phyloP scores from a whole-genome alignment of 345 rosid genomes.

The Atalantia buxifolia region DNA sequence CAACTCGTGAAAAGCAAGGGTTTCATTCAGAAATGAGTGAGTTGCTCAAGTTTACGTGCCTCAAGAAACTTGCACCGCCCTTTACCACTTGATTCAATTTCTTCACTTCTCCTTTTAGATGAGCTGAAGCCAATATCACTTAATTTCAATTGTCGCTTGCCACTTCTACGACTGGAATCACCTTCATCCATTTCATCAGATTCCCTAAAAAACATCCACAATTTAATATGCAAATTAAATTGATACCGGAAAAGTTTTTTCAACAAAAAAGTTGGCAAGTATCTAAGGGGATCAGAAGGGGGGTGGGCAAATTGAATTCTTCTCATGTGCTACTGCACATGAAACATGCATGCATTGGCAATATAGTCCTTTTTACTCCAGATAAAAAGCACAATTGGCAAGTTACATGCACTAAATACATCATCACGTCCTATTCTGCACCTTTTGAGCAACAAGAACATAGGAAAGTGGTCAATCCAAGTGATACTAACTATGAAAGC shows the following conservation, averaged over 20 bases:
- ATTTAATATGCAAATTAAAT: neutral
- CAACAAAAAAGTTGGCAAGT: neutral
- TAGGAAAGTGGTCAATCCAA: no score
- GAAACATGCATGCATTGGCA: neutral
- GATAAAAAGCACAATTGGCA: neutral
- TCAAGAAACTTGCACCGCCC: constrained; percentile 89
- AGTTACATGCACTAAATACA: neutral
- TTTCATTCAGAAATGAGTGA: constrained; percentile 52
- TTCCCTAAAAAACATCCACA: constrained; percentile 46
- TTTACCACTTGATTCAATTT: constrained; percentile 75
- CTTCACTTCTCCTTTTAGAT: constrained; percentile 67
- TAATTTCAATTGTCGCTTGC: constrained; percentile 67
- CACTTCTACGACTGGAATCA: constrained; percentile 31
- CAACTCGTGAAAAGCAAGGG: neutral
- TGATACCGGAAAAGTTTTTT: neutral
- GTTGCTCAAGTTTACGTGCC: constrained; percentile 72
- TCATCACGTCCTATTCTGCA: no score
- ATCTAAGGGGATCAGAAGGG: neutral
- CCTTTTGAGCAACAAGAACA: no score
- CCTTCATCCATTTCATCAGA: constrained; percentile 63
- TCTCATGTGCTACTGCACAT: neutral
- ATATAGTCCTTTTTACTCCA: neutral
- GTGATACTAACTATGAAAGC: no score
- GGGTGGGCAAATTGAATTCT: neutral
- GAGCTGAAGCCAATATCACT: constrained; percentile 61